Evolutionary conservation across 495 filamentous ascomycete genomes (phyloP), one percentile per base, ranked within the genome.

Genomic region (Penicillium parvum): DNA sequence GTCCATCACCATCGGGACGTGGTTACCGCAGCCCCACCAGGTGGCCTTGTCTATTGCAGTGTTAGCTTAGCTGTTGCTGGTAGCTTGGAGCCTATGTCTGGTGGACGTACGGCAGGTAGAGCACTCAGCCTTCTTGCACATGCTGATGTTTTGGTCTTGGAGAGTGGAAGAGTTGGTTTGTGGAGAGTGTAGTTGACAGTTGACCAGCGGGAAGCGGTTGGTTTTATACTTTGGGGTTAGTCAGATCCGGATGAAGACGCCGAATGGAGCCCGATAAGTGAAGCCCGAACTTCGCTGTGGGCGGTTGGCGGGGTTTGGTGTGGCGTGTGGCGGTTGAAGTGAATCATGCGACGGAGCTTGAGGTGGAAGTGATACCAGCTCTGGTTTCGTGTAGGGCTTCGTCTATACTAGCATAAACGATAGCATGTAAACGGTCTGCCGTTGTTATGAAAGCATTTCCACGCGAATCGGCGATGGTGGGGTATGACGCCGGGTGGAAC

Each of bases 21-120:
- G 85, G 19, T 27, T 60, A 29, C 85, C 85, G 65, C 86, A 90
- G 42, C 85, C 85, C 49, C 63, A 73, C 85, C 85, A 90, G 35
- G 82, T 77, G 41, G 65, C 60, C 47, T 86, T 83, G 40, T 76
- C 85, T 88, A 40, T 48, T 30, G n/a, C n/a, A n/a, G n/a, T n/a
- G n/a, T n/a, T n/a, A n/a, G n/a, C n/a, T 57, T 37, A 52, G 46
- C 15, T 9, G 12, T 10, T 34, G 34, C 14, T 25, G 8, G 3
- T 12, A 1, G 27, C 2, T 18, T 30, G 16, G 9, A 12, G 10
- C 12, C 19, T n/a, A 12, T 7, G 10, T 12, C 19, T 17, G 14
- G 16, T 19, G 6, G 1, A 64, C 66, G 40, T 63, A 77, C 74
- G 64, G 63, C 74, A 77, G 30, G 55, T 71, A 3, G 64, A 53